Base-by-base conservation (phyloP, 2,329 filamentous ascomycete genomes). In the Drechslera avenae region DNA sequence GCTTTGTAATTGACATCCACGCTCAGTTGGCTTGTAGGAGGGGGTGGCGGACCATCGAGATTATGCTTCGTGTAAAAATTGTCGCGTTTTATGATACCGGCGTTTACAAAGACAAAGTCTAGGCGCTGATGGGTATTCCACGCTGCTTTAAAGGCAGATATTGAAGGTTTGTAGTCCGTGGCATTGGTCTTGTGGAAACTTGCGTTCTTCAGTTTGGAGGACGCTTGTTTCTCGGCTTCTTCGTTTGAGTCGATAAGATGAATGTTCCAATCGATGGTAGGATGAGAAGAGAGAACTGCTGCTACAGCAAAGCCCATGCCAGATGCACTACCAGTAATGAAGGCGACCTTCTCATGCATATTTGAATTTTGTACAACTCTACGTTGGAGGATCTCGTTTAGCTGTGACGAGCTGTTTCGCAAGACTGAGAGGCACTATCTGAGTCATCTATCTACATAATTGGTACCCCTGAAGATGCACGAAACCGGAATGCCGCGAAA, bases 281-380 rank as follows among this genome's bases (percentile, higher is more conserved):
- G 37, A 33, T 67, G 69, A 23, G 64, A 50, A 14, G 67, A 66
- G 37, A 79, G 69, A 18, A 70, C 68, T 58, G 69, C 54, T n/a
- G 75, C 75, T 36, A 77, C 73, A 14, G 72, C 71, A 18, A 78
- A 66, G 39, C 77, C 76, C 59, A 79, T 77, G 21, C 75, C 76
- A 2, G 85, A 88, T 2, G 87, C 89, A 8, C 84, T 89, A 52
- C 90, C 90, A 0, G 88, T 92, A 69, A 94, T 91, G 43, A 94
- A 79, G 41, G 89, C 89, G 18, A 59, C 55, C 50, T 66, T 67
- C 13, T 50, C 56, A 1, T 45, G 19, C 59, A 66, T 67, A 2
- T 21, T 39, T 4, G 23, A 5, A 16, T 4, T 4, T 3, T 4
- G n/a, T 16, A 5, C 9, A 16, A 3, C n/a, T 23, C 17, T 19